phyloP scores from a whole-genome alignment of 2,329 filamentous ascomycete genomes.

The Lachnellula hyalina region DNA sequence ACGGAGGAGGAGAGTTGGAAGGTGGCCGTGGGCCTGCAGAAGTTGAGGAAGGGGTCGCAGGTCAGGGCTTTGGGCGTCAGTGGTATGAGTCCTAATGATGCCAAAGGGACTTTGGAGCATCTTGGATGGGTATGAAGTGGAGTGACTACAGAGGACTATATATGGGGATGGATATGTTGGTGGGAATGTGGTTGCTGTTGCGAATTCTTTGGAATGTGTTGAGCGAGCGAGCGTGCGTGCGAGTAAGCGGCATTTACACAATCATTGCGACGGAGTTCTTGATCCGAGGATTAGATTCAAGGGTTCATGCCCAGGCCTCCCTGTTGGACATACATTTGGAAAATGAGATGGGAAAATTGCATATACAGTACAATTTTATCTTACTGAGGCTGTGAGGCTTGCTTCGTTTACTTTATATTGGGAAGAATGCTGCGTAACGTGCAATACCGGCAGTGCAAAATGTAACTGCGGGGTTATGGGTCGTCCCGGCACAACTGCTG shows the following conservation, averaged over 20 bases:
- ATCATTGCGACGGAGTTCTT: slow-evolving; percentile 26
- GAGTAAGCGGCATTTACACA: slow-evolving; percentile 19
- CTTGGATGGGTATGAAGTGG: slow-evolving; percentile 42
- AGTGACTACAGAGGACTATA: too few relatives aligned
- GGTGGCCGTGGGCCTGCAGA: slow-evolving; percentile 55
- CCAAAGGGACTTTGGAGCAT: slow-evolving; percentile 50
- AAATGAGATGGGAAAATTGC: not conserved
- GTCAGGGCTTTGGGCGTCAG: slow-evolving; percentile 54
- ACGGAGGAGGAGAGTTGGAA: slow-evolving; percentile 65
- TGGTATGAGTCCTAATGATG: slow-evolving; percentile 49
- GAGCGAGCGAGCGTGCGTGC: slow-evolving; percentile 8
- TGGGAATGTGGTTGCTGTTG: slow-evolving; percentile 5
- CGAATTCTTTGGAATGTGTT: slow-evolving; percentile 17
- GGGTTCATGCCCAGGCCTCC: not conserved
- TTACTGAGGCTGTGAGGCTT: too few relatives aligned
- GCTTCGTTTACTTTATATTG: too few relatives aligned
- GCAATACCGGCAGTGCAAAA: too few relatives aligned
- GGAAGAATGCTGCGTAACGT: too few relatives aligned
- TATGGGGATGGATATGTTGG: not conserved
- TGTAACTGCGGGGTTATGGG: too few relatives aligned
- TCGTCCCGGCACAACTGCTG: too few relatives aligned
- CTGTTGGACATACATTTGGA: not conserved
- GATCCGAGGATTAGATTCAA: not conserved
- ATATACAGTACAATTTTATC: not conserved
- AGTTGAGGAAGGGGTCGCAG: slow-evolving; percentile 55